Evolutionary conservation across 148 eudicot species (phyloP), one percentile per base, ranked within the genome.

Genomic region (Fallopia convolvulus): DNA sequence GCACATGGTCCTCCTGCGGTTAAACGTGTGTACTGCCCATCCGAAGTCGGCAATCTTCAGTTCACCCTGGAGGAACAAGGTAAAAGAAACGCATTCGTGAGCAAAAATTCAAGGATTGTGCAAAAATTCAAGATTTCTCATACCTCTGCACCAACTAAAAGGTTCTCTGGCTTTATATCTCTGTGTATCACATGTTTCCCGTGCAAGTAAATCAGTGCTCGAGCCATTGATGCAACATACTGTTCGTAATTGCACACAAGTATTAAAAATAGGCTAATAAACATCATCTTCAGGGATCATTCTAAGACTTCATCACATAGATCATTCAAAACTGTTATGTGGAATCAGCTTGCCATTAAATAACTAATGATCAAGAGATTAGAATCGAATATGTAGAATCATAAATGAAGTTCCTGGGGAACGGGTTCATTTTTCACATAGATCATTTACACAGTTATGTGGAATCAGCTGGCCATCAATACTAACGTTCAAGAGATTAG

Each of bases 21-120:
- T 91, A 56, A 95, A 95, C 13, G 99, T 95, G 85, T 95, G 99
- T 44, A 95, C 99, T 11, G 99, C 95, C 99, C 99, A 95, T 42
- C 99, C 99, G 84, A 95, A 95, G 82, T 95, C 99, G n/a, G 99
- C 99, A 82, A 95, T 95, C 85, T 95, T 95, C 65, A 95, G 89
- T 79, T 92, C 99, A 70, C 99, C 99, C 99, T 95, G 88, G 21
- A 33, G 10, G n/a, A 15, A 66, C 6, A 36, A 66, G 42, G 18
- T 26, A 26, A 26, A 26, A 26, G 30, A 26, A 26, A 26, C 30
- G 30, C 30, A 26, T 26, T 26, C 30, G 30, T 26, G 30, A 26
- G 30, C 30, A 26, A 26, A 26, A 26, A 26, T 26, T 26, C 30
- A 26, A 26, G 30, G 30, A 0, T 26, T 26, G 30, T 26, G 30